phyloP scores from a whole-genome alignment of 1,139 yeast genomes.

The Scheffersomyces lignicola region DNA sequence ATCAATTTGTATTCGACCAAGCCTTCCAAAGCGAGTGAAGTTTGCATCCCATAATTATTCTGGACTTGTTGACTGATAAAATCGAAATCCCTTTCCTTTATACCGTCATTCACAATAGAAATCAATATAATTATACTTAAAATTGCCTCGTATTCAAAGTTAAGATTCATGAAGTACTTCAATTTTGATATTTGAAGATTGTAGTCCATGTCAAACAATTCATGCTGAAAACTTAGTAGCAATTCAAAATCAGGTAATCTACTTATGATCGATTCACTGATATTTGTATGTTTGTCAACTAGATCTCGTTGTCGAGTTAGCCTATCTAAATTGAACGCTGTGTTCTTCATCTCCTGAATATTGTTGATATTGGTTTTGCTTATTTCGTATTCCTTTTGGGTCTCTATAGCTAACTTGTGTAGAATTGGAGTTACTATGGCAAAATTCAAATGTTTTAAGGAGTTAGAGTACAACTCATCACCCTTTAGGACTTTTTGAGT shows the following conservation, averaged over 20 bases:
- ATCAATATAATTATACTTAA: conserved; percentile 54
- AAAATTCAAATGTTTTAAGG: conserved; percentile 69
- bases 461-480: conserved; percentile 34
- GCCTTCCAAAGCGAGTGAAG: conserved; percentile 30
- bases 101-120: conserved; percentile 62
- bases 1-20: conserved; percentile 27
- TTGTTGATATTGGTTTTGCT: conserved; percentile 10
- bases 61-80: conserved; percentile 48
- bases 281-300: conserved; percentile 70
- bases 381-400: conserved; percentile 59
- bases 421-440: conserved; percentile 75
- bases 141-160: conserved; percentile 36
- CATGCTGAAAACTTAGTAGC: conserved; percentile 72
- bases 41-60: conserved; percentile 60
- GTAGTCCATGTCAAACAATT: conserved; percentile 60
- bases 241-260: conserved; percentile 55
- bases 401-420: conserved; percentile 66
- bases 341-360: conserved; percentile 64
- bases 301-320: conserved; percentile 68
- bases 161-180: conserved; percentile 45
- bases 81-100: conserved; percentile 59
- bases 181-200: conserved; percentile 50
- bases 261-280: conserved; percentile 68
- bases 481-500: conserved; percentile 15
- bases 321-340: conserved; percentile 70